A percentile compares a stretch with the other conserved stretches of the same genome.
phyloP scores from a whole-genome alignment of 2,329 filamentous ascomycete species.

The Nothopassalora personata region DNA sequence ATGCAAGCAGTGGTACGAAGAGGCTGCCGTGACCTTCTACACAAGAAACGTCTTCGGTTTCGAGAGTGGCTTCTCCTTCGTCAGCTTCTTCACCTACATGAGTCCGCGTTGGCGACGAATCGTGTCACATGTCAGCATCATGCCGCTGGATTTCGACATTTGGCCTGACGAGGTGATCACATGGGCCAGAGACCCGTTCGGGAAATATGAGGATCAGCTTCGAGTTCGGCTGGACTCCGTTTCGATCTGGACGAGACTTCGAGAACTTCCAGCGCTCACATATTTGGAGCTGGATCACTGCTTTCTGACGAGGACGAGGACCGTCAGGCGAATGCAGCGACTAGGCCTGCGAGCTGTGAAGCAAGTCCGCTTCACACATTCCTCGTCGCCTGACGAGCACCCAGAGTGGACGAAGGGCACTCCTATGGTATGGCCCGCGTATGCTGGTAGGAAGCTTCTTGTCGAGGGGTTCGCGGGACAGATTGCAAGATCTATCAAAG shows the following conservation, averaged over 20 bases:
- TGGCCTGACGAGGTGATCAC: background rate
- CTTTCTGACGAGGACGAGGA: constrained; percentile 3
- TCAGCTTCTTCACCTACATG: constrained; percentile 1
- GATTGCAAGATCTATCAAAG: constrained; percentile 10
- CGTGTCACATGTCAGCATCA: constrained; percentile 11
- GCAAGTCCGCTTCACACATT: background rate
- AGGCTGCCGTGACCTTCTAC: constrained; percentile 17
- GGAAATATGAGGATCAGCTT: background rate
- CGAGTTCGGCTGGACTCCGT: background rate
- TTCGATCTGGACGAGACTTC: constrained; percentile 4
- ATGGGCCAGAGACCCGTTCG: background rate
- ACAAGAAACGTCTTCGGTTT: constrained; percentile 19
- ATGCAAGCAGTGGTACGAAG: constrained; percentile 15
- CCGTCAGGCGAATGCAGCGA: constrained; percentile 1
- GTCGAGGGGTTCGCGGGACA: constrained; percentile 10
- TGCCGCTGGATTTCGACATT: background rate
- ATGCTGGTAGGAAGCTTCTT: constrained; percentile 3
- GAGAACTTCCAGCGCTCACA: constrained; percentile 6
- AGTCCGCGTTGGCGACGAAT: constrained; percentile 4
- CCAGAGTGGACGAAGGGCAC: constrained; percentile 2
- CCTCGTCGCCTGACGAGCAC: background rate
- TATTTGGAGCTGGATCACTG: constrained; percentile 15
- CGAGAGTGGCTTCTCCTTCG: constrained; percentile 9
- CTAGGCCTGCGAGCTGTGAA: constrained; percentile 2
- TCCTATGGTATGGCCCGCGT: constrained; percentile 7